Percentiles rank a stretch among this genome's conserved stretches.
These are phyloP conservation scores for Paraphoma chrysanthemicola DNA, from an alignment of 2,329 filamentous ascomycete species.

Conservation along the genomic window DNA sequence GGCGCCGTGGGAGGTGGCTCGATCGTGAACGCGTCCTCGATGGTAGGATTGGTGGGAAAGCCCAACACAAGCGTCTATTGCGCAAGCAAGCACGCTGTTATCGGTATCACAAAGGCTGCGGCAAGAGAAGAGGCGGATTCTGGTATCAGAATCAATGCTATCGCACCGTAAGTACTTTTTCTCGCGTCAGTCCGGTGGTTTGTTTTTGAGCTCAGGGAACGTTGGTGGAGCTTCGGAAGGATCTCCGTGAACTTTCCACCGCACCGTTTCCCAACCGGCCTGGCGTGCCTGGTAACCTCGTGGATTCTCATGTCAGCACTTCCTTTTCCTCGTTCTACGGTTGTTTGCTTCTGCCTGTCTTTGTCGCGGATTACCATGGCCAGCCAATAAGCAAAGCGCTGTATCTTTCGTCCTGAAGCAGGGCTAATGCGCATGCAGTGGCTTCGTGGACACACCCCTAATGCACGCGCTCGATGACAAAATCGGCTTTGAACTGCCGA, in stretches of 20 bases:
- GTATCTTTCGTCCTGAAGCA: background rate
- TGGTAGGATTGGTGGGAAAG: constrained; percentile 52
- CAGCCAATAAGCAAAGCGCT: no score
- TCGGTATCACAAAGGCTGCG: constrained; percentile 45
- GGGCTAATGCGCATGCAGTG: constrained; percentile 6
- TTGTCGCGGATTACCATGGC: background rate
- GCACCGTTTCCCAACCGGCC: background rate
- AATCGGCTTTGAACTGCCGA: constrained; percentile 12
- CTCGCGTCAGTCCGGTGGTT: background rate
- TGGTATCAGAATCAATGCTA: constrained; percentile 50
- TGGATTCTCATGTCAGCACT: background rate
- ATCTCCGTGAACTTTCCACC: background rate
- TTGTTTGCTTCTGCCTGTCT: background rate
- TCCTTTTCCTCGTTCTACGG: background rate
- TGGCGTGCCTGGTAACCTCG: no score
- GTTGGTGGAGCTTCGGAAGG: background rate
- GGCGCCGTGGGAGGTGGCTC: constrained; percentile 26
- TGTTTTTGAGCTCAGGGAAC: background rate
- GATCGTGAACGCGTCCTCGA: constrained; percentile 55
- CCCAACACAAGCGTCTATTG: constrained; percentile 29
- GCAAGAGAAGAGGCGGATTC: constrained; percentile 46
- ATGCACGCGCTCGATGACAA: constrained; percentile 15
- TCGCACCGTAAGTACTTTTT: constrained; percentile 49
- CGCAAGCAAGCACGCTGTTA: constrained; percentile 37
- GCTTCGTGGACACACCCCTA: constrained; percentile 23